Evolutionary conservation across 208 protist genomes (phyloP).

Genomic region (Giardia duodenalis): DNA sequence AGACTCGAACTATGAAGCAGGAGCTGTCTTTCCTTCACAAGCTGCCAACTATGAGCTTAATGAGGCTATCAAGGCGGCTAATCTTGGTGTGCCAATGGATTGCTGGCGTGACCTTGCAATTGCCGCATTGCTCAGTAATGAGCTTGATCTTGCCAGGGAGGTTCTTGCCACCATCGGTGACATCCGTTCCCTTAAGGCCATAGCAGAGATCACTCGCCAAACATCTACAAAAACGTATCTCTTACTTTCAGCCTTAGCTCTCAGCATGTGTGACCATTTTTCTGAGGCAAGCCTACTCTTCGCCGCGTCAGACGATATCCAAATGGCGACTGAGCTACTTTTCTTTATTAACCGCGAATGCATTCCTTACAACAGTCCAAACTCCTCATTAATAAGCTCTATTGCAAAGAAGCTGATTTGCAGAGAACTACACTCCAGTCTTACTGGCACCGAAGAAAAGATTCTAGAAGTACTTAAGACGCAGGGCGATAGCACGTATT

Average conservation of each 20-base stretch:
- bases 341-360: neutral
- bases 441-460: neutral
- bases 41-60: neutral
- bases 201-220: neutral
- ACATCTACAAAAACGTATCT: neutral
- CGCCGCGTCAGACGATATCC: neutral
- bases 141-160: slow-evolving; percentile 4
- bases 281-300: slow-evolving; percentile 8
- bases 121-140: neutral
- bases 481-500: neutral
- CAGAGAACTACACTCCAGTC: neutral
- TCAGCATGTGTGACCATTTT: neutral
- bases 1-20: too few relatives aligned
- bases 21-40: neutral
- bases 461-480: neutral
- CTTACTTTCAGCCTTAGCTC: neutral
- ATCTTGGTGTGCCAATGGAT: neutral
- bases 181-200: neutral
- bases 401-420: slow-evolving; percentile 4
- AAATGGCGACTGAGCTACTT: neutral
- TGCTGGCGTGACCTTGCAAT: slow-evolving; percentile 7
- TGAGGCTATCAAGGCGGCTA: neutral
- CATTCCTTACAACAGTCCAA: neutral
- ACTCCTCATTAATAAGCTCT: neutral
- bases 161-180: neutral